Conservation (phyloP, 371 early-diverging fungal species). For the Lichtheimia corymbifera region DNA sequence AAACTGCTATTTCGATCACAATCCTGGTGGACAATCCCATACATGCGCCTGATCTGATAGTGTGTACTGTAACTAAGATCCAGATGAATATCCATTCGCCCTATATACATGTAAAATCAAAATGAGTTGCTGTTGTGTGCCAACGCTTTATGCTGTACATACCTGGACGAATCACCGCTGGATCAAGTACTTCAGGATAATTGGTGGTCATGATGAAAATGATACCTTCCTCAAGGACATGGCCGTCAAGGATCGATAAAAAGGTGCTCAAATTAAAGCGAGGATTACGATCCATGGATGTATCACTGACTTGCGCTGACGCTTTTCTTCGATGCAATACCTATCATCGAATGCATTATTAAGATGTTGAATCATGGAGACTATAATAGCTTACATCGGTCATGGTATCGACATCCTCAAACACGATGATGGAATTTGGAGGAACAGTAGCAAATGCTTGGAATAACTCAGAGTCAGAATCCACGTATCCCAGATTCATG, state of each 20-base stretch:
- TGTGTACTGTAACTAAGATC: conserved; percentile 64
- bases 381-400: conserved; percentile 33
- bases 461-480: conserved; percentile 64
- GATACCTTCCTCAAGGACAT: conserved; percentile 73
- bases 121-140: background rate
- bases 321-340: conserved; percentile 1
- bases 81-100: conserved; percentile 83
- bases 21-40: conserved; percentile 41
- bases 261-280: conserved; percentile 73
- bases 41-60: conserved; percentile 62
- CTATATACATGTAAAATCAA: conserved; percentile 5
- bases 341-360: background rate
- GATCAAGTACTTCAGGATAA: conserved; percentile 80
- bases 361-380: too few species aligned
- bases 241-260: conserved; percentile 82
- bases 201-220: conserved; percentile 89
- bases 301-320: background rate
- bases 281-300: too few species aligned
- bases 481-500: conserved; percentile 69
- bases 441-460: conserved; percentile 71
- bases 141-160: background rate
- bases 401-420: conserved; percentile 88
- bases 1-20: conserved; percentile 19
- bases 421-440: conserved; percentile 77
- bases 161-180: conserved; percentile 84